Evolutionary conservation across 2,329 filamentous ascomycete genomes (phyloP), one percentile per base, ranked within the genome.

Genomic region (Monilinia fructigena): DNA sequence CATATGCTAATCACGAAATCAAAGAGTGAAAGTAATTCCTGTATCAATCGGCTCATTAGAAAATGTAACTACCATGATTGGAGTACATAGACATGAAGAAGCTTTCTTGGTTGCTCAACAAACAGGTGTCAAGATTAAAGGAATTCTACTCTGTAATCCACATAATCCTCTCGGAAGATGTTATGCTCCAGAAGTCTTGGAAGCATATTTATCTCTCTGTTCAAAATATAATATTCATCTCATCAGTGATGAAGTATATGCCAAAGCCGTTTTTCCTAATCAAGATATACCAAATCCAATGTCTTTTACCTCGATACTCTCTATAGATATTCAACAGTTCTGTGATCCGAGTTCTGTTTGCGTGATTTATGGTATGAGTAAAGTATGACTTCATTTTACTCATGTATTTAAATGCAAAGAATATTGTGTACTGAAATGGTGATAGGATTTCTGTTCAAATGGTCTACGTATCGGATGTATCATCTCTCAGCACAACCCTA

Each of bases 181-280:
- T 28, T 71, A 69, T 68, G 26, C 71, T 4, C 63, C 55, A 10
- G 64, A 72, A 40, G 69, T 72, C 10, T 67, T 76, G n/a, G 70
- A 72, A 55, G 74, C 69, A 54, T 72, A 69, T 50, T 75, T 81
- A 71, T 68, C 66, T 4, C 72, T 82, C 35, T 83, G 81, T 68
- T 72, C 78, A 59, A 77, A 77, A 63, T 73, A 82, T 67, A 71
- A 75, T 8, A 75, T 83, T 23, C 80, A 83, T 67, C 70, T 83
- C 35, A 78, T 83, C 11, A 67, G 77, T 64, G 82, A 83, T 68
- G 82, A 84, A 68, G 80, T 83, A 50, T 83, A 83, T 69, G 82
- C 81, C 1, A 70, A 80, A 18, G 80, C 79, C 0, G 73, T 79
- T 0, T 83, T 77, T 70, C 69, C 77, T n/a, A 79, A 75, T 50